These are phyloP conservation scores for Baudoinia panamericana DNA, from an alignment of 495 filamentous ascomycete genomes.

Conservation along the genomic window DNA sequence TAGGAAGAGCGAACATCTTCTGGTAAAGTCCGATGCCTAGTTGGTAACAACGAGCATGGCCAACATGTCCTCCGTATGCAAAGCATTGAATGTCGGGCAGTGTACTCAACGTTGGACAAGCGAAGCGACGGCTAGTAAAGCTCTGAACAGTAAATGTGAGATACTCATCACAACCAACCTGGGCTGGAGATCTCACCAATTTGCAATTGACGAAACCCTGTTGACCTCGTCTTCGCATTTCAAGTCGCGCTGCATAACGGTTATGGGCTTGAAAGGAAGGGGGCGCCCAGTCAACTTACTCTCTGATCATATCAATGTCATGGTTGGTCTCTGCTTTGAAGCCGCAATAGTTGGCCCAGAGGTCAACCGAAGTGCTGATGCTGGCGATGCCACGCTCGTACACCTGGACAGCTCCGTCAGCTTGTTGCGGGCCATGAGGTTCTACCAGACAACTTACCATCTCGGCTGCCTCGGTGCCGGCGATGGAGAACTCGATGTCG, in stretches of 20 bases:
- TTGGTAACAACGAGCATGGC: too few relatives aligned
- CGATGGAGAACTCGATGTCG: constrained; percentile 91
- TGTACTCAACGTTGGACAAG: not conserved
- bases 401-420: constrained; percentile 36
- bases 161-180: constrained; percentile 3
- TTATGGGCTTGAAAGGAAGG: constrained; percentile 48
- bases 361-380: constrained; percentile 81
- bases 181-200: constrained; percentile 16
- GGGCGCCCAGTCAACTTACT: constrained; percentile 72
- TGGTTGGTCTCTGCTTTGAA: constrained; percentile 98
- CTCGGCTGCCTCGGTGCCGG: constrained; percentile 92
- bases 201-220: not conserved
- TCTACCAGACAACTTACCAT: constrained; percentile 49
- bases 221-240: not conserved
- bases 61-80: not conserved
- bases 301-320: constrained; percentile 88
- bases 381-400: constrained; percentile 93
- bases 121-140: too few relatives aligned
- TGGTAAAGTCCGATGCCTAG: too few relatives aligned
- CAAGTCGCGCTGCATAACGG: constrained; percentile 11
- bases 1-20: constrained; percentile 10
- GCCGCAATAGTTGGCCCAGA: constrained; percentile 92
- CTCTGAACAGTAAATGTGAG: constrained; percentile 15
- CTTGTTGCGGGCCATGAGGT: not conserved
- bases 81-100: not conserved